Evolutionary conservation across 2,329 filamentous ascomycete species (phyloP).

Genomic region (Fusarium bulbicola): DNA sequence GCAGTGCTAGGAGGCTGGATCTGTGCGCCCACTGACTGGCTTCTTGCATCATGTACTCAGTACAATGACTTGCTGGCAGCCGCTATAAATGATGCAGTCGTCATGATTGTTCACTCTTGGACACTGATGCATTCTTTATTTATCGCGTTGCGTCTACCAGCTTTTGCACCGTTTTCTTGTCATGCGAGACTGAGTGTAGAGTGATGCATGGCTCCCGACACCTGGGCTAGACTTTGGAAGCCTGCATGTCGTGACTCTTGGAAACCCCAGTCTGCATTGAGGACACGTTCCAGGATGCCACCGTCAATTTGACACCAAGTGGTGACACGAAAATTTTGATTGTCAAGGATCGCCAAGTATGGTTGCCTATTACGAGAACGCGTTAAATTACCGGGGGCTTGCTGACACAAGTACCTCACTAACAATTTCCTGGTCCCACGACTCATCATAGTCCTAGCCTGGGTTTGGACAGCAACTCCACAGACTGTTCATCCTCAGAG

Average conservation of each 20-base stretch:
- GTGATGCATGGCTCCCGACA: background rate
- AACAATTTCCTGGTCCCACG: slow-evolving; percentile 47
- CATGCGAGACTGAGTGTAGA: background rate
- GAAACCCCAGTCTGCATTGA: slow-evolving; percentile 19
- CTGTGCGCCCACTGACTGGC: slow-evolving; percentile 48
- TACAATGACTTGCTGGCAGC: slow-evolving; percentile 19
- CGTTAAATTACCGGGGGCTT: slow-evolving; percentile 33
- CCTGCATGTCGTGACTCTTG: background rate
- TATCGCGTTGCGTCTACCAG: background rate
- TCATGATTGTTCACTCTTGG: slow-evolving; percentile 19
- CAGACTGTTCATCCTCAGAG: slow-evolving; percentile 15
- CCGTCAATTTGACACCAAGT: slow-evolving; percentile 30
- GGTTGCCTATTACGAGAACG: slow-evolving; percentile 41
- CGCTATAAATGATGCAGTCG: slow-evolving; percentile 9
- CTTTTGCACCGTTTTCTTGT: background rate
- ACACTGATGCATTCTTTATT: slow-evolving; percentile 6
- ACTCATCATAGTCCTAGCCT: slow-evolving; percentile 10
- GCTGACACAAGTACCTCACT: slow-evolving; percentile 48
- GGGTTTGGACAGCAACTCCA: slow-evolving; percentile 18
- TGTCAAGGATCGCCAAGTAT: slow-evolving; percentile 43
- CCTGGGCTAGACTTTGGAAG: background rate
- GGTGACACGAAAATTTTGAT: slow-evolving; percentile 46
- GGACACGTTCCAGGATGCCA: slow-evolving; percentile 33
- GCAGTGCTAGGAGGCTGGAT: slow-evolving; percentile 42
- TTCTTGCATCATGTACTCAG: slow-evolving; percentile 38